These are phyloP conservation scores for Aureobasidium zeae DNA, from an alignment of 2,329 filamentous ascomycete genomes.

Conservation along the genomic window DNA sequence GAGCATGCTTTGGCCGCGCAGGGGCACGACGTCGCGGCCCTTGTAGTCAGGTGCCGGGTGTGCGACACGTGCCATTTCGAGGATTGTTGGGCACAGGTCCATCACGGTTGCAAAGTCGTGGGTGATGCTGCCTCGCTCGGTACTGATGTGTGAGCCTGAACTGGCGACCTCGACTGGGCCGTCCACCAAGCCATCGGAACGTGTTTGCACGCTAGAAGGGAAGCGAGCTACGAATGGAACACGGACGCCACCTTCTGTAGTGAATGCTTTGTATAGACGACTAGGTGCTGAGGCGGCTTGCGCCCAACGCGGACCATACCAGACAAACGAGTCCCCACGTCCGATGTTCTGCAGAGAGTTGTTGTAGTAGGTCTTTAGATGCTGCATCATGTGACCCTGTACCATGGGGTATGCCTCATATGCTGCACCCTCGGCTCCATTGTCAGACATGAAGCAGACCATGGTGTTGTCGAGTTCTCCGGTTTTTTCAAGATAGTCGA, in stretches of 20 bases:
- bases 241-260: slow-evolving; percentile 42
- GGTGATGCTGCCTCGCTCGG: slow-evolving; percentile 33
- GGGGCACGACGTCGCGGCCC: slow-evolving; percentile 42
- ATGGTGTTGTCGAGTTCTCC: slow-evolving; percentile 56
- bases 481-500: slow-evolving; percentile 46
- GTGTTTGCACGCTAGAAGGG: slow-evolving; percentile 20
- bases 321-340: slow-evolving; percentile 48
- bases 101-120: slow-evolving; percentile 42
- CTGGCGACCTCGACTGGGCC: slow-evolving; percentile 37
- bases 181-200: slow-evolving; percentile 29
- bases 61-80: slow-evolving; percentile 40
- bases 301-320: slow-evolving; percentile 52
- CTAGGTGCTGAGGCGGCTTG: slow-evolving; percentile 45
- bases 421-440: slow-evolving; percentile 51
- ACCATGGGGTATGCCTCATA: slow-evolving; percentile 52
- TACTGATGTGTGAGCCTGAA: slow-evolving; percentile 12
- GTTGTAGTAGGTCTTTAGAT: slow-evolving; percentile 49
- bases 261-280: slow-evolving; percentile 39
- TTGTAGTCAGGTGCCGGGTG: slow-evolving; percentile 47
- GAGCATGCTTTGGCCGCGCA: slow-evolving; percentile 43
- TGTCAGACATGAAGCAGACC: slow-evolving; percentile 55
- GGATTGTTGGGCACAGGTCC: slow-evolving; percentile 35
- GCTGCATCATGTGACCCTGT: slow-evolving; percentile 44
- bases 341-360: slow-evolving; percentile 51
- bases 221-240: slow-evolving; percentile 43